Conservation (phyloP, 768 basidiomycete species). For the Myochromella boudieri region DNA sequence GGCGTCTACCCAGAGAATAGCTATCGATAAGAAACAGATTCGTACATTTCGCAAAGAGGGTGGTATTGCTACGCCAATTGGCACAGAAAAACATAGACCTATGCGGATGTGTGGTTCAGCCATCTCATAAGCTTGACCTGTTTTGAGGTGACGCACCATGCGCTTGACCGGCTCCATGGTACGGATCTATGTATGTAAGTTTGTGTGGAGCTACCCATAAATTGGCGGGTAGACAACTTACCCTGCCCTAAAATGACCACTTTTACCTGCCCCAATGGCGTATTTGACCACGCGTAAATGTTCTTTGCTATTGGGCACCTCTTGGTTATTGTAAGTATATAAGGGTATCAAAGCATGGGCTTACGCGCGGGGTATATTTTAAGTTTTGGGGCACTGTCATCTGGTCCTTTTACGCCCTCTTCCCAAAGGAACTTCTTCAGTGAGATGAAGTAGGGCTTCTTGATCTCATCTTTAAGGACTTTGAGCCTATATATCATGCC, state of each 20-base stretch:
- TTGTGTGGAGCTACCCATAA: constrained; percentile 8
- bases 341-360: constrained; percentile 22
- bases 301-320: constrained; percentile 52
- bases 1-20: background rate
- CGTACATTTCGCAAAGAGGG: constrained; percentile 83
- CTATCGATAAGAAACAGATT: background rate
- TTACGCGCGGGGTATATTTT: constrained; percentile 81
- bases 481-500: constrained; percentile 54
- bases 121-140: background rate
- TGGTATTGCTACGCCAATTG: constrained; percentile 68
- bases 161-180: constrained; percentile 78
- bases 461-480: constrained; percentile 70
- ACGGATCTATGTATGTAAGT: constrained; percentile 58
- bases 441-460: constrained; percentile 72
- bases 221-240: constrained; percentile 19
- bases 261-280: constrained; percentile 79
- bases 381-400: constrained; percentile 42
- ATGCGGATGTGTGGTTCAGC: constrained; percentile 16
- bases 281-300: constrained; percentile 91
- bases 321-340: constrained; percentile 4
- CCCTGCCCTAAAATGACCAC: constrained; percentile 87
- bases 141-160: constrained; percentile 55
- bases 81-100: constrained; percentile 93
- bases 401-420: constrained; percentile 56
- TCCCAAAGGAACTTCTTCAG: constrained; percentile 70